phyloP scores from a whole-genome alignment of 2,329 filamentous ascomycete species.

The Zalaria obscura region DNA sequence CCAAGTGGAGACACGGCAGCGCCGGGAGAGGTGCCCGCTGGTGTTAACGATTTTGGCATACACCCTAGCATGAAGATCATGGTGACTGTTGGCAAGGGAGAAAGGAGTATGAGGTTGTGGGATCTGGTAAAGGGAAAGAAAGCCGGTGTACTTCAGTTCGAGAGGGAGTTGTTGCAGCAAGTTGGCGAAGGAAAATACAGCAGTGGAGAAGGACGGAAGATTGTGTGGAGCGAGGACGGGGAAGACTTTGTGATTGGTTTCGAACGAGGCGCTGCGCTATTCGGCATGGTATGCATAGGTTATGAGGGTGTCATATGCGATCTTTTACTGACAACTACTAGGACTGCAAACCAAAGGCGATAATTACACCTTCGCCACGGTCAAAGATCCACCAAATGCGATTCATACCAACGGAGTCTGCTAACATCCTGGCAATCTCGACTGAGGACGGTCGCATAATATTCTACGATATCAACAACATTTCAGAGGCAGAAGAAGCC shows the following conservation, averaged over 20 bases:
- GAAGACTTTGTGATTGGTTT: constrained; percentile 85
- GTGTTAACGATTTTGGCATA: constrained; percentile 87
- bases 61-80: constrained; percentile 95
- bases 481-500: constrained; percentile 25
- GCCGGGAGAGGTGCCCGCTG: constrained; percentile 65
- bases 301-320: not conserved
- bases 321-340: not conserved
- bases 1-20: constrained; percentile 84
- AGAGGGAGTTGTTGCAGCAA: constrained; percentile 54
- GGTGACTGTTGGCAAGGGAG: constrained; percentile 80
- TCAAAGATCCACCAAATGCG: constrained; percentile 75
- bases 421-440: constrained; percentile 52
- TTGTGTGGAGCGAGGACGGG: constrained; percentile 63
- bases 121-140: constrained; percentile 95
- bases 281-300: constrained; percentile 48
- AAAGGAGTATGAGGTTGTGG: constrained; percentile 87
- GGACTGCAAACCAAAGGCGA: constrained; percentile 68
- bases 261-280: constrained; percentile 71
- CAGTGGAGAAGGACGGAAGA: constrained; percentile 67
- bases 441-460: constrained; percentile 83
- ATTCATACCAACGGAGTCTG: constrained; percentile 43
- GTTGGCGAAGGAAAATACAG: constrained; percentile 64
- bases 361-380: constrained; percentile 49
- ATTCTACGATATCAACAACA: constrained; percentile 58
- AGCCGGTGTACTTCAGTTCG: constrained; percentile 81